A percentile compares a stretch with the other conserved stretches of the same genome.
These are phyloP conservation scores for Penicillium sp. DNA, from an alignment of 2,329 filamentous ascomycete species.

Conservation along the genomic window DNA sequence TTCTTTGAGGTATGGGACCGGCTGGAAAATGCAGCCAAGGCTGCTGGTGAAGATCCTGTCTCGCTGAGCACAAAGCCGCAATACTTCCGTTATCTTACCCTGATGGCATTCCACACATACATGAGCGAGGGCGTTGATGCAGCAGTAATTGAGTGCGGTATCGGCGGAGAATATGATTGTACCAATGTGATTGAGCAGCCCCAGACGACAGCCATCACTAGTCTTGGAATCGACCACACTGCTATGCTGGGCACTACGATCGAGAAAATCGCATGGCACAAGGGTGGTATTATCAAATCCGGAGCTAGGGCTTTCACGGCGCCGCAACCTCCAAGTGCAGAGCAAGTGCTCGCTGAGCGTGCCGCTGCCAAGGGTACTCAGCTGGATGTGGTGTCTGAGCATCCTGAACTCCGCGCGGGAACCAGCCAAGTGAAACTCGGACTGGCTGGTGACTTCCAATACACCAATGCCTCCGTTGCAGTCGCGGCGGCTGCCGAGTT, in stretches of 20 bases:
- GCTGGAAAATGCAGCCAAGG: constrained; percentile 60
- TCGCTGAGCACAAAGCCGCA: constrained; percentile 73
- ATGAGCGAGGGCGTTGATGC: constrained; percentile 74
- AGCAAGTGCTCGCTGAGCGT: constrained; percentile 62
- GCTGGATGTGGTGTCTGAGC: constrained; percentile 56
- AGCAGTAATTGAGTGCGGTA: constrained; percentile 89
- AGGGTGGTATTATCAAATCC: constrained; percentile 82
- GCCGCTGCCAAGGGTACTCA: constrained; percentile 57
- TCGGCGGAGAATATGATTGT: constrained; percentile 90
- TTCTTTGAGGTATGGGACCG: constrained; percentile 86
- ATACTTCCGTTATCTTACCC: constrained; percentile 89
- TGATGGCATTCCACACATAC: constrained; percentile 87
- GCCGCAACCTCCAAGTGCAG: constrained; percentile 60
- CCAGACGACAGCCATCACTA: constrained; percentile 75
- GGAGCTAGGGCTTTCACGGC: constrained; percentile 69
- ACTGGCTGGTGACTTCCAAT: constrained; percentile 67
- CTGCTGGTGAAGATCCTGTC: constrained; percentile 59
- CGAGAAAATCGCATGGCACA: constrained; percentile 88
- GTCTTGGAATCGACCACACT: constrained; percentile 84
- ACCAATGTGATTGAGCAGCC: constrained; percentile 82
- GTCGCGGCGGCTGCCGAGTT: constrained; percentile 56
- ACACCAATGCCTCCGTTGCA: constrained; percentile 66
- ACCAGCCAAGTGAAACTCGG: constrained; percentile 60
- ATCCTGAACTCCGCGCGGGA: constrained; percentile 50
- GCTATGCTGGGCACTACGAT: constrained; percentile 79